Conservation (phyloP, 768 basidiomycete genomes). For the Termitomyces sp. region DNA sequence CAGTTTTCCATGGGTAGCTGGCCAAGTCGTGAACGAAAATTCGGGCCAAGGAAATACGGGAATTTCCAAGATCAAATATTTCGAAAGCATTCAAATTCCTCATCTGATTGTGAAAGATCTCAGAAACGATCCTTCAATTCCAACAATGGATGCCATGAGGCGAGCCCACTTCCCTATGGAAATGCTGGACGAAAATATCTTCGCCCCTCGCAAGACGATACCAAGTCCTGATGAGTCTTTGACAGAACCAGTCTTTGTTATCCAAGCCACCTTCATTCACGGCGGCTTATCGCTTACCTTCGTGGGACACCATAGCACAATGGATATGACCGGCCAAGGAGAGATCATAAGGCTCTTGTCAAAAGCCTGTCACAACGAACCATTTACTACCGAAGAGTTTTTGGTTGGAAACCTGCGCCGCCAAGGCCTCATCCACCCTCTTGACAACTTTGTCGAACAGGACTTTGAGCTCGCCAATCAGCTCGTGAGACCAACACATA, state of each 20-base stretch:
- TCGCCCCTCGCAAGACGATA: slow-evolving; percentile 22
- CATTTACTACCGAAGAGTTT: slow-evolving; percentile 19
- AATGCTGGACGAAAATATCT: slow-evolving; percentile 21
- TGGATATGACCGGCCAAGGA: slow-evolving; percentile 26
- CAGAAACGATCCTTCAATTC: slow-evolving; percentile 12
- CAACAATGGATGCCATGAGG: slow-evolving; percentile 20
- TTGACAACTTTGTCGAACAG: neutral
- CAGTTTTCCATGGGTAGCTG: slow-evolving; percentile 25
- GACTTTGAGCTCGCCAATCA: neutral
- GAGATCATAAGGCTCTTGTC: slow-evolving; percentile 19
- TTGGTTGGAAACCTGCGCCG: slow-evolving; percentile 16
- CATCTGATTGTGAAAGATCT: slow-evolving; percentile 22
- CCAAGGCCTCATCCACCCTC: slow-evolving; percentile 10
- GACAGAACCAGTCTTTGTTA: slow-evolving; percentile 20
- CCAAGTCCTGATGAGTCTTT: slow-evolving; percentile 12
- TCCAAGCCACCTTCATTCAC: slow-evolving; percentile 22
- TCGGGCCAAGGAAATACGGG: slow-evolving; percentile 11
- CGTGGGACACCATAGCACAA: slow-evolving; percentile 19
- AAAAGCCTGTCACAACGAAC: slow-evolving; percentile 20
- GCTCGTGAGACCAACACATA: neutral
- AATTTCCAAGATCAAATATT: slow-evolving; percentile 16
- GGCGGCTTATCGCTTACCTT: slow-evolving; percentile 24
- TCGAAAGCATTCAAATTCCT: neutral
- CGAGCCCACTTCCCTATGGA: slow-evolving; percentile 19
- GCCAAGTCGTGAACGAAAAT: slow-evolving; percentile 20